Base-by-base conservation (phyloP, 805 yeast genomes). In the Wickerhamomyces rabaulensis region DNA sequence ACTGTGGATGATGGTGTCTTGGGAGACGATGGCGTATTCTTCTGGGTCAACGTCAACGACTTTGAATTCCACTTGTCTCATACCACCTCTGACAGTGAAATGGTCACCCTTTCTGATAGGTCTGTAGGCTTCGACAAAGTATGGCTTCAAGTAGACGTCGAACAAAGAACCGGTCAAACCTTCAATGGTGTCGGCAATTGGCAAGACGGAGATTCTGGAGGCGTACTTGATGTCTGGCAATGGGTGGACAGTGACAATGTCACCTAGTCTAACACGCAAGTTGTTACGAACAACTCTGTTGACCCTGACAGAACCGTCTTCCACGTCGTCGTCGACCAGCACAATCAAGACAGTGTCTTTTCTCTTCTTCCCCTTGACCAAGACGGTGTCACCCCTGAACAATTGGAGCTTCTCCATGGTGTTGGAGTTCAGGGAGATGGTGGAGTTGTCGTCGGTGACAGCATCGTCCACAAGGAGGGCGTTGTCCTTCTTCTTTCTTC, bases 161-260 rank as follows among this genome's bases (percentile, higher is more conserved):
- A 94, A 94, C 57, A 94, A 74, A 9, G 96, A 89, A 53, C 99
- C 99, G 15, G 97, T 94, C 50, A 94, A 77, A 52, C 99, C 99
- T 72, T 94, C 99, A 55, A 94, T 92, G 46, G 99, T 91, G 64
- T 94, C 99, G 50, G 97, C 96, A 64, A 94, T 87, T 47, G 99
- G 99, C 68, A 94, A 75, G 41, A 92, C 96, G 10, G 96, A 85
- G 61, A 94, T 92, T 69, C 98, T 80, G 52, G 87, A 75, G 58
- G 99, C 98, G 63, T 91, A 94, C 72, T 94, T 92, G 77, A 94
- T 92, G 66, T 94, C 99, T 17, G 99, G 97, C 66, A 97, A 92
- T 41, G 99, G 94, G 65, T 88, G 96, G 51, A 94, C 76, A 25
- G 96, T 77, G 49, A 94, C 80, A 50, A 94, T 77, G 63, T 94